Evolutionary conservation across 192 early-diverging fungal species (phyloP), one percentile per base, ranked within the genome.

Genomic region (Helicostylum pulchrum): DNA sequence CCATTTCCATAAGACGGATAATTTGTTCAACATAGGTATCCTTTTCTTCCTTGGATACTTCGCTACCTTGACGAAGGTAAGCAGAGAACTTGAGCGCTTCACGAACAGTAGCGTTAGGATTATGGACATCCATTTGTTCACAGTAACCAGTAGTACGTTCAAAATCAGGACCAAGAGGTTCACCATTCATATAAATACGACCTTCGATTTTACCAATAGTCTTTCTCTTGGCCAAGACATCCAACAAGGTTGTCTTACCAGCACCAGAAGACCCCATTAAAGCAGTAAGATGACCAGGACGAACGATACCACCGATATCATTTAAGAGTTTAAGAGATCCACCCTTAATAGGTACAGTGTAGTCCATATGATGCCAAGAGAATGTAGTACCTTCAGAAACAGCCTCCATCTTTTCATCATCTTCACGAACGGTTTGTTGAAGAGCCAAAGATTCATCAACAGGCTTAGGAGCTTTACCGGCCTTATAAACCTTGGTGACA

Each of bases 51-150:
- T 81, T 81, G 30, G 87, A 63, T 15, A 92, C 88, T 15, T 74
- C 60, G 9, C 79, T 74, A 0, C 89, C 85, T 68, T 88, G 86
- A 31, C 91, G 90, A 19, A 93, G 71, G 60, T 82, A 66, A 0
- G 92, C 94, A 49, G 90, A 87, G 75, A 90, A 91, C 60, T 76
- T 80, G 21, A 93, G 81, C 8, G 84, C 85, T 72, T 94, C 91
- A 34, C 86, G 85, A 43, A 91, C 87, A 19, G 92, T 96, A 32
- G 78, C 76, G 34, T 87, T 72, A n/a, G 87, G 86, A 57, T 85
- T 83, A 57, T 89, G 92, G 15, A 91, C 83, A 56, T 90, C 91
- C 71, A 90, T 83, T 71, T 95, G 93, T 68, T 95, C 93, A 72
- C 87, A 88, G 73, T 93, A 95, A 12, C 87, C 87, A 15, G 88